These are phyloP conservation scores for Suillus alpinus DNA, from an alignment of 768 basidiomycete species.

Conservation along the genomic window DNA sequence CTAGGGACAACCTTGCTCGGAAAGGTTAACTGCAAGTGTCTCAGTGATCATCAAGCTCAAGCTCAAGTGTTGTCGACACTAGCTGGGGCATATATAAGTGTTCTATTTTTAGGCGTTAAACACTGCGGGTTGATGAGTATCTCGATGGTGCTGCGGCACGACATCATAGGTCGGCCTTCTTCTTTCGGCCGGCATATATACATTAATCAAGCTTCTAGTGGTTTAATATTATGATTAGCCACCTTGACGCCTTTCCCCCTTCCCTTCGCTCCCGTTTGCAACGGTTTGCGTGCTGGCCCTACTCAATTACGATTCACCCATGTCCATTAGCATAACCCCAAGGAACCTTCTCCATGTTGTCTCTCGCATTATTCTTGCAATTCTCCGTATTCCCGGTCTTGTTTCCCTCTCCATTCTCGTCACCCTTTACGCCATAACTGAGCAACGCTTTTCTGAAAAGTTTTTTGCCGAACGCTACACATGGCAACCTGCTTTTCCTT, in stretches of 20 bases:
- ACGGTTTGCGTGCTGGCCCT: background rate
- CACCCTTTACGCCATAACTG: background rate
- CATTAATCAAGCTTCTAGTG: no score
- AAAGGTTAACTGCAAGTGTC: no score
- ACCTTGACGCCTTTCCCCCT: background rate
- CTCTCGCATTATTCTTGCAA: background rate
- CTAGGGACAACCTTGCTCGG: background rate
- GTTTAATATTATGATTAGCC: background rate
- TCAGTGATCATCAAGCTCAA: no score
- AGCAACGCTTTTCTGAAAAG: background rate
- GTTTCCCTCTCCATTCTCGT: background rate
- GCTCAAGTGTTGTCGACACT: no score
- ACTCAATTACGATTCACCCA: background rate
- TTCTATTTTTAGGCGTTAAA: no score
- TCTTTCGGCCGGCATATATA: no score
- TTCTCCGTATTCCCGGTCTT: slow-evolving; percentile 6
- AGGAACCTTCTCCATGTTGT: background rate
- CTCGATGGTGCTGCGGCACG: no score
- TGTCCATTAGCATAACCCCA: background rate
- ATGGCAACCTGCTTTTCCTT: slow-evolving; percentile 8
- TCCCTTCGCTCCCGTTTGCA: background rate
- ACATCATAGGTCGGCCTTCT: background rate
- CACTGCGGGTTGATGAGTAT: no score
- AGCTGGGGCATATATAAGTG: no score
- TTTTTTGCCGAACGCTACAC: background rate